Evolutionary conservation across 2,329 filamentous ascomycete species (phyloP).

Genomic region (Aschersonia sp.): DNA sequence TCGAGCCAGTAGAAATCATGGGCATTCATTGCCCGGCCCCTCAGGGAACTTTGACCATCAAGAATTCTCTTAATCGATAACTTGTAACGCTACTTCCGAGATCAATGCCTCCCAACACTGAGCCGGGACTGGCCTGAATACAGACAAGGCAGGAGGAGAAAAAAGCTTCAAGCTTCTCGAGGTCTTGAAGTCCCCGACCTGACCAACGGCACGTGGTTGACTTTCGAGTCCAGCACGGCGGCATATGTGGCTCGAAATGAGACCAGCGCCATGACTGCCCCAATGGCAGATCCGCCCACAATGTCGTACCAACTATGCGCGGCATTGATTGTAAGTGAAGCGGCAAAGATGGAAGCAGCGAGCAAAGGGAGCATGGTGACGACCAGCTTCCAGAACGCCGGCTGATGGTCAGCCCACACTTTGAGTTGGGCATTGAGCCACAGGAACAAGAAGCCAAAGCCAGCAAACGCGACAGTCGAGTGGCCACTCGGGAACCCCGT

Average conservation of each 20-base stretch:
- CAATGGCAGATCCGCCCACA: conserved; percentile 47
- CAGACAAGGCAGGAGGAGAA: too few relatives aligned
- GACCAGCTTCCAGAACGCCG: conserved; percentile 52
- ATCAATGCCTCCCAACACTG: too few relatives aligned
- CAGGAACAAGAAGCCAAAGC: conserved; percentile 47
- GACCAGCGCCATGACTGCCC: conserved; percentile 44
- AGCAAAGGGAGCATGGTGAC: conserved; percentile 44
- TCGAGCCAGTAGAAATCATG: too few relatives aligned
- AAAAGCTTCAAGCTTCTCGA: too few relatives aligned
- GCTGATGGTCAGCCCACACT: conserved; percentile 51
- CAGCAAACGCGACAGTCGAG: conserved; percentile 48
- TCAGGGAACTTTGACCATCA: too few relatives aligned
- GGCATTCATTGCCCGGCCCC: too few relatives aligned
- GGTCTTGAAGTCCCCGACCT: conserved; percentile 5
- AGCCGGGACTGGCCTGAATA: too few relatives aligned
- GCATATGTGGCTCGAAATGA: conserved; percentile 54
- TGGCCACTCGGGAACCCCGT: conserved; percentile 57
- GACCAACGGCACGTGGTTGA: conserved; percentile 48
- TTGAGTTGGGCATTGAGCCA: conserved; percentile 63
- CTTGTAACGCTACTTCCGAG: too few relatives aligned
- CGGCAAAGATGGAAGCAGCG: conserved; percentile 42
- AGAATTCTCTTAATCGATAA: too few relatives aligned
- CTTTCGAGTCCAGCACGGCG: conserved; percentile 54
- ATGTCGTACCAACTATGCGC: conserved; percentile 61
- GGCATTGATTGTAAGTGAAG: conserved; percentile 47